These are phyloP conservation scores for Dothideomycetes sp. DNA, from an alignment of 2,329 filamentous ascomycete species.

Conservation along the genomic window DNA sequence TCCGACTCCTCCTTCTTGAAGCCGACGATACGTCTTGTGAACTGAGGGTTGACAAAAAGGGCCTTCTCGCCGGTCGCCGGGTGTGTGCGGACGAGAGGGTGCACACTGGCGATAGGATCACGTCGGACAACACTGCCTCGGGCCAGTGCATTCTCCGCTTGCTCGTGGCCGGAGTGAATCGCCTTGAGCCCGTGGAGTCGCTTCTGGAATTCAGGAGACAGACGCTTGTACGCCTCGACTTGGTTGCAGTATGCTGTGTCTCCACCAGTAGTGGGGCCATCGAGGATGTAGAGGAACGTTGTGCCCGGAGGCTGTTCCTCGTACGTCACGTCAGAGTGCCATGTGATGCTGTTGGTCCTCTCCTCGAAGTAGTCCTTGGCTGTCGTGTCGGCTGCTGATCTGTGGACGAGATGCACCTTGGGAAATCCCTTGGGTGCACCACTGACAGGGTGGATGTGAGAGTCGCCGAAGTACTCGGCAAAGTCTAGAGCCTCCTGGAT, in stretches of 20 bases:
- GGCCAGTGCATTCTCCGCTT: conserved; percentile 58
- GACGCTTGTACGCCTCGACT: conserved; percentile 67
- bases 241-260: conserved; percentile 77
- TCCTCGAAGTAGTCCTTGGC: conserved; percentile 53
- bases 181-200: conserved; percentile 71
- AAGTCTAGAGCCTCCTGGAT: conserved; percentile 60
- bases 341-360: conserved; percentile 70
- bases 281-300: conserved; percentile 81
- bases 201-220: conserved; percentile 69
- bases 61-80: conserved; percentile 74
- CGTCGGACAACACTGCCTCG: conserved; percentile 61
- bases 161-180: conserved; percentile 70
- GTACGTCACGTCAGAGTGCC: conserved; percentile 84
- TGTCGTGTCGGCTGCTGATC: conserved; percentile 53
- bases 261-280: conserved; percentile 67
- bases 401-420: conserved; percentile 69
- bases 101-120: conserved; percentile 62
- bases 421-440: conserved; percentile 64
- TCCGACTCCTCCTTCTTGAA: conserved; percentile 83
- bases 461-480: conserved; percentile 66
- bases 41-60: conserved; percentile 73
- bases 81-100: conserved; percentile 73
- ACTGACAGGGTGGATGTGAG: conserved; percentile 72
- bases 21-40: conserved; percentile 70
- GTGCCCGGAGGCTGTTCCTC: conserved; percentile 82